A percentile compares a stretch with the other conserved stretches of the same genome.
phyloP scores from a whole-genome alignment of 768 basidiomycete species.

The Amanita subjunquillea region DNA sequence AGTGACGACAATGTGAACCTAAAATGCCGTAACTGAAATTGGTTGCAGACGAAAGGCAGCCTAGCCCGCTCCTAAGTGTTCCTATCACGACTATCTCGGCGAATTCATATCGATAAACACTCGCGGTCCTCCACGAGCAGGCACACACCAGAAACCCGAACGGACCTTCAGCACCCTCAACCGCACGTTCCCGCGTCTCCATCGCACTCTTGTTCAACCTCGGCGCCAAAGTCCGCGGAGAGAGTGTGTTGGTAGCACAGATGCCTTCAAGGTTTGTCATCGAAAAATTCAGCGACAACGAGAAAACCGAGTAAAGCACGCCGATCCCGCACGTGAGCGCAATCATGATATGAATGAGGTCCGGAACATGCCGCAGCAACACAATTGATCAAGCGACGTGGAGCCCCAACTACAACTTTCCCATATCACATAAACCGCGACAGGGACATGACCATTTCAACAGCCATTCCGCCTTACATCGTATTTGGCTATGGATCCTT shows the following conservation, averaged over 20 bases:
- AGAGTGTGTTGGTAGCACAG: too few species aligned
- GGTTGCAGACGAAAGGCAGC: neutral
- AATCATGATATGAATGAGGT: too few species aligned
- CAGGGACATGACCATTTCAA: neutral
- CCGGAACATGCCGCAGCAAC: too few species aligned
- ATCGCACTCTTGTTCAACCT: neutral
- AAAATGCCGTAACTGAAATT: neutral
- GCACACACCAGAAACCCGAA: neutral
- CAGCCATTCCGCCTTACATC: constrained; percentile 31
- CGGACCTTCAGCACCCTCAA: neutral
- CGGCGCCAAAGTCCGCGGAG: neutral
- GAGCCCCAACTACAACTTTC: neutral
- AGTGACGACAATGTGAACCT: neutral
- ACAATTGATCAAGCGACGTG: too few species aligned
- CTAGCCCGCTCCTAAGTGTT: neutral
- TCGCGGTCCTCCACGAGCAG: too few species aligned
- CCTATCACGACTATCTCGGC: neutral
- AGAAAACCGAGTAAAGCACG: neutral
- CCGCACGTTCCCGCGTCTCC: neutral
- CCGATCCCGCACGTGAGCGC: too few species aligned
- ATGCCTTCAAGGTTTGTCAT: neutral
- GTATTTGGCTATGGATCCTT: constrained; percentile 92
- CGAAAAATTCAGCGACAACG: neutral
- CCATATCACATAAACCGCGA: neutral
- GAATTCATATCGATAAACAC: too few species aligned